These are phyloP conservation scores for Alternaria novae-zelandiae DNA, from an alignment of 2,329 filamentous ascomycete species.

Conservation along the genomic window DNA sequence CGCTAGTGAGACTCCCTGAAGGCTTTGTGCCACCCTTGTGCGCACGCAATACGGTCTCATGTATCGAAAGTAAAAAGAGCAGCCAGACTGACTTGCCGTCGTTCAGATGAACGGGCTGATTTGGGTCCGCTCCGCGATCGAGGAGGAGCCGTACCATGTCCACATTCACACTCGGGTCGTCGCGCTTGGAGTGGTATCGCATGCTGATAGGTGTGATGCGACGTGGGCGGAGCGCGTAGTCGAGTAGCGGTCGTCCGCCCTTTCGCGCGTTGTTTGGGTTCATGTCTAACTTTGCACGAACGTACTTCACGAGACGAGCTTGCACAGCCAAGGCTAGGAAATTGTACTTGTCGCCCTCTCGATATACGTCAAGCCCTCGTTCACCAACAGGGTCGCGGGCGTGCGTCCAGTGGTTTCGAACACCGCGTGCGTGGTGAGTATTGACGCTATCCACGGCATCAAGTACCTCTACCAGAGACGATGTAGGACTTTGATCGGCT, in stretches of 20 bases:
- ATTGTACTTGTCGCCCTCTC: slow-evolving; percentile 8
- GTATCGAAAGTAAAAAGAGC: slow-evolving; percentile 9
- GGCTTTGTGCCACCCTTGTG: neutral
- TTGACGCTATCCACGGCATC: slow-evolving; percentile 21
- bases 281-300: slow-evolving; percentile 7
- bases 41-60: neutral
- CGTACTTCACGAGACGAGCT: slow-evolving; percentile 15
- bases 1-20: neutral
- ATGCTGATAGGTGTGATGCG: slow-evolving; percentile 6
- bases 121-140: slow-evolving; percentile 13
- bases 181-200: slow-evolving; percentile 5
- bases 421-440: neutral
- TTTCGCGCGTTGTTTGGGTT: slow-evolving; percentile 1
- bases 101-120: slow-evolving; percentile 11
- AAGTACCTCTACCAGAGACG: neutral
- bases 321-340: slow-evolving; percentile 16
- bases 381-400: neutral
- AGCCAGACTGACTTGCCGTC: slow-evolving; percentile 13
- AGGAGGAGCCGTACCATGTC: slow-evolving; percentile 18
- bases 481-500: neutral
- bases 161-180: slow-evolving; percentile 12
- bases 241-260: slow-evolving; percentile 13
- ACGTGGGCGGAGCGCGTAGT: slow-evolving; percentile 18
- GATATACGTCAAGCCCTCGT: neutral
- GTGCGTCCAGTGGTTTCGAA: slow-evolving; percentile 15